Evolutionary conservation across 345 rosid genomes (phyloP).

Genomic region (Adansonia digitata): DNA sequence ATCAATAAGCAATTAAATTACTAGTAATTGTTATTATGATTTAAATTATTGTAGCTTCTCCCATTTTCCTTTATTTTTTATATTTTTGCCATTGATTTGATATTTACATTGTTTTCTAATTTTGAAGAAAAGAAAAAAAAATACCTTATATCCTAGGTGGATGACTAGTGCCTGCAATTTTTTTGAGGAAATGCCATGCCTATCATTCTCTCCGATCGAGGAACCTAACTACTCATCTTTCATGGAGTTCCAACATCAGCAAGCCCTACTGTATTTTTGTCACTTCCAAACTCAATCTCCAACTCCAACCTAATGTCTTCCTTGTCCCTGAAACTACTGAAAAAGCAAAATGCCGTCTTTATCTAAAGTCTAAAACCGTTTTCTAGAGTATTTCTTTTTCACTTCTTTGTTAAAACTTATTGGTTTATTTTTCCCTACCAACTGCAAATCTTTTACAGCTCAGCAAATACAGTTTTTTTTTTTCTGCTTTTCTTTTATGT

Average conservation of each 20-base stretch:
- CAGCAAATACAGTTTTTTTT: slow-evolving; percentile 20
- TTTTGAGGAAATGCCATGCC: slow-evolving; percentile 44
- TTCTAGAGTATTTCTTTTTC: background rate
- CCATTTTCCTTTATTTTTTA: too few species aligned
- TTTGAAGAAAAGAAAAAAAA: background rate
- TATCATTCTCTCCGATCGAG: slow-evolving; percentile 38
- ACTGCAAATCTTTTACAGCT: slow-evolving; percentile 8
- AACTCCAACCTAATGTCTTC: background rate
- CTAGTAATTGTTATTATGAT: too few species aligned
- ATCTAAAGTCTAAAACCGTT: slow-evolving; percentile 8
- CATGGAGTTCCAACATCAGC: slow-evolving; percentile 37
- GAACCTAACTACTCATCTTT: slow-evolving; percentile 24
- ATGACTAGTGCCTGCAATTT: slow-evolving; percentile 27
- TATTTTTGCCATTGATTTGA: too few species aligned
- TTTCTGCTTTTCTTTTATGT: slow-evolving; percentile 1
- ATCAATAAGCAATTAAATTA: too few species aligned
- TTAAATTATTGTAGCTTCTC: too few species aligned
- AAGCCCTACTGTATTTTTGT: background rate
- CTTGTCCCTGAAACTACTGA: background rate
- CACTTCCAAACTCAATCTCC: slow-evolving; percentile 9
- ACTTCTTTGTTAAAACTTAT: slow-evolving; percentile 16
- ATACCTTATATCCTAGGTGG: background rate
- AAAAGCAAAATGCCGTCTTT: slow-evolving; percentile 20
- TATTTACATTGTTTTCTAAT: too few species aligned
- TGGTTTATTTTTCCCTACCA: background rate